A percentile compares a stretch with the other conserved stretches of the same genome.
Conservation (phyloP, 2,329 filamentous ascomycete genomes). For the Akanthomyces lecanii region DNA sequence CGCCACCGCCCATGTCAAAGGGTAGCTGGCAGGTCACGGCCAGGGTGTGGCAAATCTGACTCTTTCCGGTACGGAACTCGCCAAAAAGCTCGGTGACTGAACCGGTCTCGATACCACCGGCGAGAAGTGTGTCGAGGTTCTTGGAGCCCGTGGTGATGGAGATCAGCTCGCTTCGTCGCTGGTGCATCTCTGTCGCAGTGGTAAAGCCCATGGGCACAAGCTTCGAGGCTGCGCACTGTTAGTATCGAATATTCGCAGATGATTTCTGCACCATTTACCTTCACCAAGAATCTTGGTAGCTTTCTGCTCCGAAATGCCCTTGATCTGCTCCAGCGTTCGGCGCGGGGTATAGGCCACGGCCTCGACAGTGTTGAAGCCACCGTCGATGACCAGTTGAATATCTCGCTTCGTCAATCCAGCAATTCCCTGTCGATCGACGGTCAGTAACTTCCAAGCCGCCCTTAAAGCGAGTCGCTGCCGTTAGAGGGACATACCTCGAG, state of each 20-base stretch:
- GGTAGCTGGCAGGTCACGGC: constrained; percentile 96
- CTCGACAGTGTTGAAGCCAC: constrained; percentile 92
- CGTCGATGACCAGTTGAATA: constrained; percentile 87
- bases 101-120: constrained; percentile 92
- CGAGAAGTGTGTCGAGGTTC: constrained; percentile 89
- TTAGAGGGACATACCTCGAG: constrained; percentile 64
- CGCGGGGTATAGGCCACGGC: constrained; percentile 88
- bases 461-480: neutral
- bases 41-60: constrained; percentile 97
- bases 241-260: constrained; percentile 5
- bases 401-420: constrained; percentile 90
- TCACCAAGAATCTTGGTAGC: constrained; percentile 86
- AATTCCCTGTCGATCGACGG: constrained; percentile 57
- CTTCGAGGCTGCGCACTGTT: constrained; percentile 66
- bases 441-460: constrained; percentile 17
- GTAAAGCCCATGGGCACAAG: constrained; percentile 98
- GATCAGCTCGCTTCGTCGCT: constrained; percentile 91
- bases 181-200: constrained; percentile 98
- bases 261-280: constrained; percentile 47
- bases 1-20: constrained; percentile 97
- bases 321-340: constrained; percentile 85
- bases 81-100: constrained; percentile 98
- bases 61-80: constrained; percentile 96
- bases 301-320: constrained; percentile 96
- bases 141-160: constrained; percentile 98